Percentiles rank a stretch among this genome's conserved stretches.
Evolutionary conservation across 2,329 filamentous ascomycete genomes (phyloP).

Genomic region (Cladosporium sp.): DNA sequence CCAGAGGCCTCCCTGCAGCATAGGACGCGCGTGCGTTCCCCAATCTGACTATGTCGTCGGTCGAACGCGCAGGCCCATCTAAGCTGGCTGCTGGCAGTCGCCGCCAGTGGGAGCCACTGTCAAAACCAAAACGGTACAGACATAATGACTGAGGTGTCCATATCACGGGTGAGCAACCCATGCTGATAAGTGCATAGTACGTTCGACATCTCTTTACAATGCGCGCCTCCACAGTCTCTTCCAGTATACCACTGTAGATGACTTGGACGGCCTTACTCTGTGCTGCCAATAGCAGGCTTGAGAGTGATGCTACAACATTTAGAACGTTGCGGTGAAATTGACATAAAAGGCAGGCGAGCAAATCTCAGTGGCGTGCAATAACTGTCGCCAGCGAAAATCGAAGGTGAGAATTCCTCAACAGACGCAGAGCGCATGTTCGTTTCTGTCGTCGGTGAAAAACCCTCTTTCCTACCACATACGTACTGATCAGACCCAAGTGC

Average conservation of each 20-base stretch:
- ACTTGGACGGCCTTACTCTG: neutral
- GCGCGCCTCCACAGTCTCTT: neutral
- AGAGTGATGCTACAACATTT: neutral
- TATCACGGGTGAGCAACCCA: neutral
- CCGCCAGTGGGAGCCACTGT: neutral
- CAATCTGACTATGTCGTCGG: neutral
- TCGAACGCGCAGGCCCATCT: neutral
- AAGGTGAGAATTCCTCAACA: neutral
- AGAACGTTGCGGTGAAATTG: neutral
- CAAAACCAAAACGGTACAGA: neutral
- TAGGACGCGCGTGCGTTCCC: too few species aligned
- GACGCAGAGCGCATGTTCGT: neutral
- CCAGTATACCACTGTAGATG: neutral
- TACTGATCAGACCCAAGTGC: neutral
- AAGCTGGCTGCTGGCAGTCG: neutral
- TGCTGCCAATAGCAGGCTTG: neutral
- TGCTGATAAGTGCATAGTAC: neutral
- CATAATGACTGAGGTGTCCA: neutral
- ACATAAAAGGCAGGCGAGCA: neutral
- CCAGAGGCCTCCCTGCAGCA: too few species aligned
- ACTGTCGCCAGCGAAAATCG: neutral
- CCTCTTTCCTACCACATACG: neutral
- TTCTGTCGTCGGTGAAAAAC: neutral
- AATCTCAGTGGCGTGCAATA: neutral
- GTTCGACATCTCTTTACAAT: neutral